Percentiles rank a stretch among this genome's conserved stretches.
Evolutionary conservation across 106 monocot genomes (phyloP).

Genomic region (Posidonia australis): DNA sequence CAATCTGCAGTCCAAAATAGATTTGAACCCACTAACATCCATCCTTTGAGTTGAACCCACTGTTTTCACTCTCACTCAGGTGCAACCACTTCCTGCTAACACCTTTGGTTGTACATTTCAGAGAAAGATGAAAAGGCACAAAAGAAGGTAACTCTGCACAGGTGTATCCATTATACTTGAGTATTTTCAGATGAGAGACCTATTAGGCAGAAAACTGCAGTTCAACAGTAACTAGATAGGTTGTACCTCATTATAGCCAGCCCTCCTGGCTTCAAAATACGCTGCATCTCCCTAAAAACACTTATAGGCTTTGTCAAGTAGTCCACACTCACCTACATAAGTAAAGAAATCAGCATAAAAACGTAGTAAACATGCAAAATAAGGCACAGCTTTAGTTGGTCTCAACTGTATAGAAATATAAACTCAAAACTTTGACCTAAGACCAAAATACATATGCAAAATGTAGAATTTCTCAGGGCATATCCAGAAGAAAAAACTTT

Average conservation of each 20-base stretch:
- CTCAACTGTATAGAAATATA: neutral
- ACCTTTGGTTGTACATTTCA: neutral
- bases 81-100: neutral
- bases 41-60: too few relatives aligned
- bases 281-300: slow-evolving; percentile 86
- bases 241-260: slow-evolving; percentile 75
- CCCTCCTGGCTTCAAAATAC: slow-evolving; percentile 74
- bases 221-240: neutral
- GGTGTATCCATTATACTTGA: too few relatives aligned
- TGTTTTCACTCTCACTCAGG: too few relatives aligned
- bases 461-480: too few relatives aligned
- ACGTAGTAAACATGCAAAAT: too few relatives aligned
- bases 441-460: neutral
- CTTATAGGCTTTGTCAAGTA: slow-evolving; percentile 87
- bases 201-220: neutral
- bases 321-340: slow-evolving; percentile 78
- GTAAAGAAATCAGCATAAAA: neutral
- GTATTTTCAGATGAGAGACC: neutral
- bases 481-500: too few relatives aligned
- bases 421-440: neutral
- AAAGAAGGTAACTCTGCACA: neutral
- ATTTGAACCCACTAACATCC: too few relatives aligned
- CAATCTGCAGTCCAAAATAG: too few relatives aligned
- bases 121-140: neutral
- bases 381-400: neutral